phyloP scores from a whole-genome alignment of 768 basidiomycete species.

The Mycena capillaripes region DNA sequence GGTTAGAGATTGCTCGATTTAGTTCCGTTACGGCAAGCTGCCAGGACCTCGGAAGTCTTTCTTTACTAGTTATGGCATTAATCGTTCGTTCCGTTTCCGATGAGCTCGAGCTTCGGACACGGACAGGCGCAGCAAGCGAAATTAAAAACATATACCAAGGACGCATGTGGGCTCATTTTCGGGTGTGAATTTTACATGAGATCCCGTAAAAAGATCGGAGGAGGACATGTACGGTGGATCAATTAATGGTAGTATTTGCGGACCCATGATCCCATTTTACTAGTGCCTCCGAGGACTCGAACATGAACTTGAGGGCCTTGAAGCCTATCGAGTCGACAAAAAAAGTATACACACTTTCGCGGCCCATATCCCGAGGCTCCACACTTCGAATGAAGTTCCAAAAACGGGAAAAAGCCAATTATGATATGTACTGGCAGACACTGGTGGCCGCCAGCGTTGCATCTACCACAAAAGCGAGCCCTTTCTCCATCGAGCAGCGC shows the following conservation, averaged over 20 bases:
- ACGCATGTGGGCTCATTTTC: not conserved
- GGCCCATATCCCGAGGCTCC: not conserved
- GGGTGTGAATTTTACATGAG: too few species aligned
- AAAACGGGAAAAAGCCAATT: conserved; percentile 1
- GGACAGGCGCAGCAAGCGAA: not conserved
- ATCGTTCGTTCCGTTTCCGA: conserved; percentile 1
- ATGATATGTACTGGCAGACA: not conserved
- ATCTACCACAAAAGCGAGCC: not conserved
- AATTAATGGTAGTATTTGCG: not conserved
- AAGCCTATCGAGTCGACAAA: not conserved
- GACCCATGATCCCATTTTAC: conserved; percentile 4
- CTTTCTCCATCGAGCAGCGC: conserved; percentile 13
- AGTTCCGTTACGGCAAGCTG: conserved; percentile 2
- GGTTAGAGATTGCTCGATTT: conserved; percentile 12
- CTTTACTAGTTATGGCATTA: too few species aligned
- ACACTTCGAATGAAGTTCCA: conserved; percentile 1
- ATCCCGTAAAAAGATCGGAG: too few species aligned
- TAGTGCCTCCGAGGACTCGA: not conserved
- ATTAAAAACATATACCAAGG: conserved; percentile 16
- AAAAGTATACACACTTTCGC: not conserved
- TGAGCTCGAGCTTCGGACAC: not conserved
- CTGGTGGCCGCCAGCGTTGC: not conserved
- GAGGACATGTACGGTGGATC: not conserved
- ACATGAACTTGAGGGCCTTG: not conserved
- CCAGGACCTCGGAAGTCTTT: not conserved